Percentiles rank a stretch among this genome's conserved stretches.
Conservation (phyloP, 2,329 filamentous ascomycete genomes). For the Amylocarpus encephaloides region DNA sequence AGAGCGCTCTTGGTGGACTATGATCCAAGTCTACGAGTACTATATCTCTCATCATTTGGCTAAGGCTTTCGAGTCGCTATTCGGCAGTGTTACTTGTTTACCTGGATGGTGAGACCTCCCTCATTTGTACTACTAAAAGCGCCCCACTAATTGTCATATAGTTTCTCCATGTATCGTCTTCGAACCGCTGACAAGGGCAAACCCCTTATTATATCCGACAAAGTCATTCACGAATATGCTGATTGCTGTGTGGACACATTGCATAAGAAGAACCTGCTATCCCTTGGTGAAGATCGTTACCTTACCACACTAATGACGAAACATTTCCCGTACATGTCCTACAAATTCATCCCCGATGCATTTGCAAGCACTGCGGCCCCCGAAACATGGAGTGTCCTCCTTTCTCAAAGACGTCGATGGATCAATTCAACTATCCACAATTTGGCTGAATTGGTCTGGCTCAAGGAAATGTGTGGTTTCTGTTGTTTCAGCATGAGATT, state of each 20-base stretch:
- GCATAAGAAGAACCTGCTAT: constrained; percentile 87
- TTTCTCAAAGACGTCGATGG: constrained; percentile 98
- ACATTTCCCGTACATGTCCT: constrained; percentile 91
- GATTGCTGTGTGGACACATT: constrained; percentile 88
- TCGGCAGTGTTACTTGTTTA: constrained; percentile 96
- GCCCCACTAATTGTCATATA: constrained; percentile 40
- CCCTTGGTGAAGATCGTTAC: constrained; percentile 94
- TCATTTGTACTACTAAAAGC: neutral
- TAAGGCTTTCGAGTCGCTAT: constrained; percentile 96
- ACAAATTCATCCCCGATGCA: constrained; percentile 91
- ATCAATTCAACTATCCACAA: constrained; percentile 99
- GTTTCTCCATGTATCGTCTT: constrained; percentile 98
- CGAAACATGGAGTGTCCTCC: constrained; percentile 84
- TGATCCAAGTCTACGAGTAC: constrained; percentile 99
- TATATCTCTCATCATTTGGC: constrained; percentile 96
- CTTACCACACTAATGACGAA: constrained; percentile 97
- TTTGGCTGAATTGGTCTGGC: constrained; percentile 78
- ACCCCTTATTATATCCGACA: constrained; percentile 87
- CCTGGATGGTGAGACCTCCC: constrained; percentile 76
- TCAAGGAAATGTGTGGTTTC: constrained; percentile 96
- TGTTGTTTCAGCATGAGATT: constrained; percentile 99
- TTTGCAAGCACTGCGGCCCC: constrained; percentile 91
- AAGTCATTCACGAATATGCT: constrained; percentile 80
- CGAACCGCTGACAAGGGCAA: constrained; percentile 90
- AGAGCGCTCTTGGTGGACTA: constrained; percentile 94